phyloP scores from a whole-genome alignment of 2,329 filamentous ascomycete genomes.

The Pseudocercospora musae region DNA sequence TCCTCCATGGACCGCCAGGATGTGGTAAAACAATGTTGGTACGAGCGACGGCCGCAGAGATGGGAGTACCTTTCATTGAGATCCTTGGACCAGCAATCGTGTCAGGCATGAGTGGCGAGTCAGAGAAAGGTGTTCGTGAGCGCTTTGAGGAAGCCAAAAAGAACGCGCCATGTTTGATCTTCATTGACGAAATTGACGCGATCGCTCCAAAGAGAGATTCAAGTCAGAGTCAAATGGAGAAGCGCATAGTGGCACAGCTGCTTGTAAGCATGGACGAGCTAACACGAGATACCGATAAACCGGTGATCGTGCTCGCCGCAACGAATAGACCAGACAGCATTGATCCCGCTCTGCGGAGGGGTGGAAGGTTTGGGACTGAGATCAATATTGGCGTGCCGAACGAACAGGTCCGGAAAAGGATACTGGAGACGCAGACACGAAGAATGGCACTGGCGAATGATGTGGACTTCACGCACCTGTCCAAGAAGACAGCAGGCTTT shows the following conservation, averaged over 20 bases:
- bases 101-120: conserved; percentile 84
- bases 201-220: conserved; percentile 84
- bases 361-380: conserved; percentile 75
- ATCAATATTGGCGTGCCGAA: conserved; percentile 84
- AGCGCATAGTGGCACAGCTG: conserved; percentile 78
- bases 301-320: conserved; percentile 85
- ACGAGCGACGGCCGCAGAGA: conserved; percentile 71
- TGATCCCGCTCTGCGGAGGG: conserved; percentile 71
- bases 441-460: conserved; percentile 63
- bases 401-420: conserved; percentile 70
- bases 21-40: conserved; percentile 85
- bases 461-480: conserved; percentile 70
- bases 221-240: conserved; percentile 83
- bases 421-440: conserved; percentile 69
- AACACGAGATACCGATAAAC: conserved; percentile 62
- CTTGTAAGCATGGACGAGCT: conserved; percentile 81
- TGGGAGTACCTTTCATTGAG: conserved; percentile 74
- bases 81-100: conserved; percentile 80
- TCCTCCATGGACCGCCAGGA: conserved; percentile 79
- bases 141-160: conserved; percentile 84
- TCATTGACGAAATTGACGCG: conserved; percentile 88
- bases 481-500: conserved; percentile 84
- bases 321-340: conserved; percentile 86
- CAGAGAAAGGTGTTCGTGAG: conserved; percentile 80
- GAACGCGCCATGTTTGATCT: conserved; percentile 82